Conservation (phyloP, 306 rosid species). For the Vicia villosa region DNA sequence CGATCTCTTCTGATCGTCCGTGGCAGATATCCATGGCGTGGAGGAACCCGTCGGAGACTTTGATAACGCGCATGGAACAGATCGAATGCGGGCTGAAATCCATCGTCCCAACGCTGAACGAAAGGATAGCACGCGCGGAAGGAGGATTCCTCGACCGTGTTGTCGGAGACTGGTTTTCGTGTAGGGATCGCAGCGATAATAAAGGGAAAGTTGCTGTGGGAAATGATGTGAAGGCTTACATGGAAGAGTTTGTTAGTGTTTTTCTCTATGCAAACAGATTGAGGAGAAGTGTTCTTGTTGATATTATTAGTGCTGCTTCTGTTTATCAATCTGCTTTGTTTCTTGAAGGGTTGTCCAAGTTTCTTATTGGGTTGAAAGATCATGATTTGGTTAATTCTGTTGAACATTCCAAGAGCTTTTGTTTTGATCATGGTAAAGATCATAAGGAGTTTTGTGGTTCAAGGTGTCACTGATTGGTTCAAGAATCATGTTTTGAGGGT, state of each 20-base stretch:
- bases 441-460: slow-evolving; percentile 19
- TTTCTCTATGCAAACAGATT: slow-evolving; percentile 68
- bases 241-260: slow-evolving; percentile 62
- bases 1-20: slow-evolving; percentile 11
- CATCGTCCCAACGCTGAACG: slow-evolving; percentile 57
- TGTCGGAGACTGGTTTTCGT: slow-evolving; percentile 44
- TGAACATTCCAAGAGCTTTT: slow-evolving; percentile 35
- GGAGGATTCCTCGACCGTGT: slow-evolving; percentile 41
- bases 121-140: slow-evolving; percentile 52
- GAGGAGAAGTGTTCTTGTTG: slow-evolving; percentile 61
- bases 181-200: slow-evolving; percentile 37
- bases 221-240: slow-evolving; percentile 44
- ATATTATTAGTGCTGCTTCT: slow-evolving; percentile 49
- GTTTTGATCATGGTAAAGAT: not conserved
- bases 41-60: slow-evolving; percentile 41
- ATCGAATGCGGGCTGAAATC: slow-evolving; percentile 60
- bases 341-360: slow-evolving; percentile 69
- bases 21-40: slow-evolving; percentile 68
- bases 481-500: not conserved
- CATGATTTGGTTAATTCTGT: slow-evolving; percentile 44
- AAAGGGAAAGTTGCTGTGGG: slow-evolving; percentile 38
- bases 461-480: not conserved
- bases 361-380: slow-evolving; percentile 60
- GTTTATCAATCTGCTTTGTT: slow-evolving; percentile 63
- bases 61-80: slow-evolving; percentile 53